phyloP scores from a whole-genome alignment of 1,139 yeast genomes.

The Pichia sp. region DNA sequence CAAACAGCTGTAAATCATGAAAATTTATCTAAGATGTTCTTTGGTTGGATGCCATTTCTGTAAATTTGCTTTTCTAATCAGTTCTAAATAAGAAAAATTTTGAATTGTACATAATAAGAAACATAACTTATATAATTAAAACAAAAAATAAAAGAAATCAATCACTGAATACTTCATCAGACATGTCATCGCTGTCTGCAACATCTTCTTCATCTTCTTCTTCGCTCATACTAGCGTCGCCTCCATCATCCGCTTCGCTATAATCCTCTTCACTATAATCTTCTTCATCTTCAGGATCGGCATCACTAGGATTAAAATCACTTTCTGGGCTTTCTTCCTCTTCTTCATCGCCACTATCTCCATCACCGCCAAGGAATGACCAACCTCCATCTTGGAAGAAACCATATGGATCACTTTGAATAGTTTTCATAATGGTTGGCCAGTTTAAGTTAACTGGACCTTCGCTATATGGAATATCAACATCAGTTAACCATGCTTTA shows the following conservation, averaged over 20 bases:
- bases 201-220: conserved; percentile 39
- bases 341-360: conserved; percentile 51
- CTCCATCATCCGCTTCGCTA: conserved; percentile 34
- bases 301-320: conserved; percentile 56
- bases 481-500: conserved; percentile 94
- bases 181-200: conserved; percentile 40
- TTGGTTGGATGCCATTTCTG: conserved; percentile 78
- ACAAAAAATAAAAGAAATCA: too few relatives aligned
- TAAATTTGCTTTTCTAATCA: too few relatives aligned
- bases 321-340: conserved; percentile 43
- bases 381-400: conserved; percentile 95
- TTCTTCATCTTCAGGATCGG: conserved; percentile 71
- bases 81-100: too few relatives aligned
- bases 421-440: conserved; percentile 93
- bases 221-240: conserved; percentile 45
- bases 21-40: conserved; percentile 77
- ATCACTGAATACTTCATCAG: conserved; percentile 30
- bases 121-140: neutral
- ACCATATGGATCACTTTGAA: conserved; percentile 87
- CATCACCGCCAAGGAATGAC: conserved; percentile 77
- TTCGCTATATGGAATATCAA: conserved; percentile 89
- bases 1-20: conserved; percentile 75
- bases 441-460: conserved; percentile 96
- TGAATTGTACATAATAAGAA: neutral
- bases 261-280: conserved; percentile 50